Conservation (phyloP, 345 rosid species). For the Microthlaspi erraticum region DNA sequence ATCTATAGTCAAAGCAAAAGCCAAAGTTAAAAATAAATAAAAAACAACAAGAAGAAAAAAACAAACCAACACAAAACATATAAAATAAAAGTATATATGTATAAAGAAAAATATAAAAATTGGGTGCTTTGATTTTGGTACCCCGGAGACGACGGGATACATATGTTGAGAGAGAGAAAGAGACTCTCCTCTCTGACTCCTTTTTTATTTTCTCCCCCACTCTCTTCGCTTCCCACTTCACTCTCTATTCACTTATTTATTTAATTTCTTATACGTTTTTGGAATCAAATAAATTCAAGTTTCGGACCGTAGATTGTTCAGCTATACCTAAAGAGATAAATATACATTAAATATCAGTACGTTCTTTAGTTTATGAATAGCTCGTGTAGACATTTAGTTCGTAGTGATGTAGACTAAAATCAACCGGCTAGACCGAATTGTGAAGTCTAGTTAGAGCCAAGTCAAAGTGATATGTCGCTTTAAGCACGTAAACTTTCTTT, state of each 20-base stretch:
- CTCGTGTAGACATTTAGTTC: conserved; percentile 32
- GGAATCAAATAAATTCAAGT: conserved; percentile 42
- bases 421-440: conserved; percentile 21
- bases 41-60: too few species aligned
- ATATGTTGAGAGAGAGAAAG: conserved; percentile 52
- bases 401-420: conserved; percentile 13
- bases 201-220: conserved; percentile 31
- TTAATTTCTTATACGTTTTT: conserved; percentile 30
- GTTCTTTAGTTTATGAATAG: conserved; percentile 32
- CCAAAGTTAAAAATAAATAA: too few species aligned
- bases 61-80: too few species aligned
- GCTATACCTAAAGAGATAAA: conserved; percentile 25
- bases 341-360: conserved; percentile 38
- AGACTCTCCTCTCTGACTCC: conserved; percentile 47
- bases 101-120: conserved; percentile 23
- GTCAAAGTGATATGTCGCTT: not conserved
- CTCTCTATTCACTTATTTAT: not conserved
- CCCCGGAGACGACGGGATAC: conserved; percentile 71
- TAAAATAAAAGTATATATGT: too few species aligned
- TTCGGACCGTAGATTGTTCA: conserved; percentile 39
- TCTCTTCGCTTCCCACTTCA: conserved; percentile 42
- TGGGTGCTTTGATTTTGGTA: conserved; percentile 50
- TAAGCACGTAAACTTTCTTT: not conserved
- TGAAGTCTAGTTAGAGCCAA: conserved; percentile 10
- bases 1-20: conserved; percentile 67